Base-by-base conservation (phyloP, 1,139 yeast species). In the Pichia sp. region DNA sequence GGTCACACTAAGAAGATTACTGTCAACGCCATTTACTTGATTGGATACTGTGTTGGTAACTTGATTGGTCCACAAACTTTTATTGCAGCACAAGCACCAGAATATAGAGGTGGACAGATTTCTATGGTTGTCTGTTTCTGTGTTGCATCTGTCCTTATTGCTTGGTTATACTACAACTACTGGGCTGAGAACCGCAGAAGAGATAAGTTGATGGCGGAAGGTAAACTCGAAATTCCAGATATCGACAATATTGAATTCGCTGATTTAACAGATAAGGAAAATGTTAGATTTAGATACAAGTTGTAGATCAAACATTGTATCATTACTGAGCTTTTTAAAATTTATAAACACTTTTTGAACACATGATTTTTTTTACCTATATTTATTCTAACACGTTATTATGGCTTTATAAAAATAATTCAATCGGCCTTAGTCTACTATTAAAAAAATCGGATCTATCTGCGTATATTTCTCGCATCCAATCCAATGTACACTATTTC, bases 31-130 rank as follows among this genome's bases (percentile, higher is more conserved):
- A 59, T 80, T 28, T 73, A 75, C 34, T 73, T 84, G 63, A 69
- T 83, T 40, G 61, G 57, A 1, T 83, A 80, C 58, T 80, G 86
- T 56, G 75, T 77, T 24, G 89, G 94, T 24, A 85, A 85, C 54
- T 68, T 85, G 42, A 70, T 81, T 48, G 82, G 82, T 2, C 79
- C 81, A 4, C 80, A 75, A 56, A 72, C 79, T 4, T 77, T 75
- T 53, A 60, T 67, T 38, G 62, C 65, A 0, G 46, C 48, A 2
- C 76, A 77, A 55, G 74, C 77, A 0, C 81, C 81, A 9, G 36
- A 53, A 4, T 76, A 75, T 53, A 56, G 56, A 4, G 71, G 76
- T 27, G 82, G 77, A 3, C 70, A 72, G 50, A 62, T 58, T 38
- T 56, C 61, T 2, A 64, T 66, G 56, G 63, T 63, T 34, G 64